Evolutionary conservation across 805 yeast species (phyloP), one percentile per base, ranked within the genome.

Genomic region (Metschnikowia drakensbergensis): DNA sequence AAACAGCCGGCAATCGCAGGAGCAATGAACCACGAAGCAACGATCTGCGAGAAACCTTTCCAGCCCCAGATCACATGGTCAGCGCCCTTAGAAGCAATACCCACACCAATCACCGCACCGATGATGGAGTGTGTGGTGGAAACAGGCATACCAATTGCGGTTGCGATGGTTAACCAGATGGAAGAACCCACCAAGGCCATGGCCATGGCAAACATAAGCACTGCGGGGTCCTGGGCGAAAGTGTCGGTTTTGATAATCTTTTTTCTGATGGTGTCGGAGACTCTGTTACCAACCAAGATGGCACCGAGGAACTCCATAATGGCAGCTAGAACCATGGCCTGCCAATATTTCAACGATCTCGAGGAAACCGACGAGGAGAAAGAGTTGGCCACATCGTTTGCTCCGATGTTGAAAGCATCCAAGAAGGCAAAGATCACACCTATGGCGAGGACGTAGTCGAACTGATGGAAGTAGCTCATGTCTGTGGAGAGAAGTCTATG

Each of bases 1-100:
- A 86, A 77, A 33, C 63, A 58, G 52, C 89, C 92, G 11, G 91
- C 85, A 50, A 85, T 69, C 22, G 73, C 63, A 11, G 92, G 92
- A 5, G 92, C 90, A 67, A 85, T 81, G 60, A 83, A 82, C 91
- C 91, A 86, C 9, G 90, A 82, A 3, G 92, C 91, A 52, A 82
- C 79, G 53, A 85, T 85, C 64, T 82, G 84, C 0, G 86, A 59
- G 50, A 86, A 83, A 28, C 91, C 89, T 11, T 56, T 45, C 92
- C 91, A 86, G 27, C 89, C 90, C 92, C 92, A 86, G 47, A 63
- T 68, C 46, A 85, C 77, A 52, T 80, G 72, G 5, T 67, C 60
- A 38, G 79, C 81, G 49, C 89, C 89, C 55, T 75, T 79, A 34
- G 89, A 81, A 37, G 90, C 92, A 57, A 86, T 77, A 52, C 88